Percentiles rank a stretch among this genome's conserved stretches.
Evolutionary conservation across 1,284 basidiomycete genomes (phyloP).

Genomic region (Fistulinella cinereoalba): DNA sequence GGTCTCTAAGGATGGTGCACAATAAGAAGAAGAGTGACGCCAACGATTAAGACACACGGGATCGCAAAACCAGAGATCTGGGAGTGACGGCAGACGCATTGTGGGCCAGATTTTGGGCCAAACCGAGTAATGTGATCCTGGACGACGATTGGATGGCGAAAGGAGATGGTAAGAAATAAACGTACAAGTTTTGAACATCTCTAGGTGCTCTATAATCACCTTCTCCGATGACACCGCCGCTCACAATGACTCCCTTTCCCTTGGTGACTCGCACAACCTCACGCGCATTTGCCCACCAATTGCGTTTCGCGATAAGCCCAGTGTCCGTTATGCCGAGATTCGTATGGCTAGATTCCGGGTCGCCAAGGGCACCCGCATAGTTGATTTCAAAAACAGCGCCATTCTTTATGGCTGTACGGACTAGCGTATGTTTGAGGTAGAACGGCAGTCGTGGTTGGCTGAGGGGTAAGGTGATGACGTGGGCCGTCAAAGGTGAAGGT

Average conservation of each 20-base stretch:
- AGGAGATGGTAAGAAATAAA: conserved; percentile 1
- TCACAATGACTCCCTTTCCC: conserved; percentile 69
- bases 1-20: conserved; percentile 38
- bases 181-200: conserved; percentile 74
- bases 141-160: not conserved
- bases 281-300: conserved; percentile 79
- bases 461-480: conserved; percentile 82
- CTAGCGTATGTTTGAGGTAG: conserved; percentile 77
- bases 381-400: conserved; percentile 82
- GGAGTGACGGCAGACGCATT: conserved; percentile 58
- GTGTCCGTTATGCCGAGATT: conserved; percentile 51
- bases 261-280: conserved; percentile 76
- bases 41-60: conserved; percentile 51
- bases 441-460: conserved; percentile 76
- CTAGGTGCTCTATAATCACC: conserved; percentile 63
- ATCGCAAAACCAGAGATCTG: conserved; percentile 65
- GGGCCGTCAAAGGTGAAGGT: conserved; percentile 75
- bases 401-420: conserved; percentile 78
- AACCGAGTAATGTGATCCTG: conserved; percentile 63
- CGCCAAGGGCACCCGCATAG: conserved; percentile 70
- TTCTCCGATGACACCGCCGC: conserved; percentile 56
- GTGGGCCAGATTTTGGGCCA: conserved; percentile 65
- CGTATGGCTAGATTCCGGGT: conserved; percentile 44
- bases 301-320: conserved; percentile 57
- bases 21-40: not conserved